phyloP scores from a whole-genome alignment of 768 basidiomycete genomes.

The Psilocybe subaeruginosa region DNA sequence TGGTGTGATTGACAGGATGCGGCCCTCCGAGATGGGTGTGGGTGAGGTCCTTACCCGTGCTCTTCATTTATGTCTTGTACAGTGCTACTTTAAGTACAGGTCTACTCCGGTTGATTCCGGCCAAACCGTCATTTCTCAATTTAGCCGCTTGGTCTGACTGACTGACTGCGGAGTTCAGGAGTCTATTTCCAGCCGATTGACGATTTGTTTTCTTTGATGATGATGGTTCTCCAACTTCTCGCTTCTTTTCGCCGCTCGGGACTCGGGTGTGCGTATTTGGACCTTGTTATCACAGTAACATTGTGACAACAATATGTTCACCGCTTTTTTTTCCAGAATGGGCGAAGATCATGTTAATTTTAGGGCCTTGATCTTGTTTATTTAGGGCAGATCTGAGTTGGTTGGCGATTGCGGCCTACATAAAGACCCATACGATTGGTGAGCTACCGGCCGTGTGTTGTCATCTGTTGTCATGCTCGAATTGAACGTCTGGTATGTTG shows the following conservation, averaged over 20 bases:
- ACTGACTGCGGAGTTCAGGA: constrained; percentile 22
- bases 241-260: constrained; percentile 5
- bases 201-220: constrained; percentile 3
- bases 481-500: constrained; percentile 11
- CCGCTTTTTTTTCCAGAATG: constrained; percentile 21
- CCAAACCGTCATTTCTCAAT: constrained; percentile 15
- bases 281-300: not conserved
- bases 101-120: constrained; percentile 19
- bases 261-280: constrained; percentile 7
- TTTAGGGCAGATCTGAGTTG: constrained; percentile 1
- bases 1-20: constrained; percentile 10
- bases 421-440: constrained; percentile 17
- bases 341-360: constrained; percentile 27
- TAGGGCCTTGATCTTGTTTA: constrained; percentile 15
- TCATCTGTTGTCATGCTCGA: constrained; percentile 19
- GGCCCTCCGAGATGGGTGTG: constrained; percentile 5
- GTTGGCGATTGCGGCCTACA: constrained; percentile 1
- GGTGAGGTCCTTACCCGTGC: constrained; percentile 2
- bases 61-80: constrained; percentile 16
- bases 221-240: not conserved
- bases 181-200: constrained; percentile 15
- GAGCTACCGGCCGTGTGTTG: constrained; percentile 6
- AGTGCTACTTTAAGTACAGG: not conserved
- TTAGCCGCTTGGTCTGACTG: constrained; percentile 9
- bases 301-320: constrained; percentile 2